Base-by-base conservation (phyloP, 2,329 filamentous ascomycete genomes). In the Pyrenophora teres region DNA sequence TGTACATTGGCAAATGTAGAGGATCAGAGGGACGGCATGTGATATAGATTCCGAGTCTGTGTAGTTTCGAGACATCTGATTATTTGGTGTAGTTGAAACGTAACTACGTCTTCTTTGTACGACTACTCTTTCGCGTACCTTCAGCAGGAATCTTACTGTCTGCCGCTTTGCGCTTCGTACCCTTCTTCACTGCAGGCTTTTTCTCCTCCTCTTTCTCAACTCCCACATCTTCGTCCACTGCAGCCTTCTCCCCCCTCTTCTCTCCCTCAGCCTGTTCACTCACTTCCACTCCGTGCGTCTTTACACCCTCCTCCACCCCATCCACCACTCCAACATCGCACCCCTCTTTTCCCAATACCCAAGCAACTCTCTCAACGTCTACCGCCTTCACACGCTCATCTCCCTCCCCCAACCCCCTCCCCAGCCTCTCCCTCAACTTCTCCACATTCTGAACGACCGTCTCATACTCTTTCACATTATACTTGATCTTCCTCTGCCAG, bases 381-480 rank as follows among this genome's bases (percentile, higher is more conserved):
- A 58, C 52, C 7, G 45, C 50, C 5, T 23, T 38, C 12, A 23
- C 49, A 7, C 15, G 27, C 15, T 12, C 10, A 68, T 54, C 57
- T 3, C 6, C 7, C 40, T 64, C 63, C 65, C 89, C 82, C 42
- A 89, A 68, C 2, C 8, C 40, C 33, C 15, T 41, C 4, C 51
- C 53, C 50, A 72, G 41, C 31, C 70, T 66, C 49, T 18, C 30
- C 41, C 56, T 57, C 43, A 76, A 18, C 44, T 57, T 53, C 42
- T 59, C 32, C 6, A 78, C 65, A 21, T 53, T 63, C 4, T 68
- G 64, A 31, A 79, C 76, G 19, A 93, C 69, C n/a, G 75, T 71
- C 35, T 76, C 70, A 61, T 92, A 93, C 73, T 92, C 89, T 60
- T 85, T 85, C 16, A 75, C 71, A 36, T 80, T 87, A 72, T 94